phyloP scores from a whole-genome alignment of 2,329 filamentous ascomycete species.

The Aspergillus oerlinghausenensis region DNA sequence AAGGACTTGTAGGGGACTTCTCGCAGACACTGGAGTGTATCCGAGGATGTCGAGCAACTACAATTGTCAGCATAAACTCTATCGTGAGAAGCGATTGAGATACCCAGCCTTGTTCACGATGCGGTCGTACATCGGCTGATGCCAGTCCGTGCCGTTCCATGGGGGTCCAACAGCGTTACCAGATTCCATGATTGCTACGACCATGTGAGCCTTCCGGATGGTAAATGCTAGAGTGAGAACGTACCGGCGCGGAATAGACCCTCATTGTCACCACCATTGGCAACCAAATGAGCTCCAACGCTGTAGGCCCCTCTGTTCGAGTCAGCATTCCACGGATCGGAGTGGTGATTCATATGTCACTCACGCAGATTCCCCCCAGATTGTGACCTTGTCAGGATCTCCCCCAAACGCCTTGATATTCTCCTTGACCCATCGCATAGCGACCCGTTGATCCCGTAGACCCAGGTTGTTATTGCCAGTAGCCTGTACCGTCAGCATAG shows the following conservation, averaged over 20 bases:
- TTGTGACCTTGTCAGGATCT: slow-evolving; percentile 29
- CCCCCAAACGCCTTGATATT: slow-evolving; percentile 33
- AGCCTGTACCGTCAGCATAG: slow-evolving; percentile 10
- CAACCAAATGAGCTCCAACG: slow-evolving; percentile 27
- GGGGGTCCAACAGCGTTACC: slow-evolving; percentile 28
- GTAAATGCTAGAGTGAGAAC: not conserved
- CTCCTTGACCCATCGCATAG: slow-evolving; percentile 34
- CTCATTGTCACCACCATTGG: slow-evolving; percentile 26
- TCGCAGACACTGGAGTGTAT: slow-evolving; percentile 28
- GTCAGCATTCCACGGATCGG: not conserved
- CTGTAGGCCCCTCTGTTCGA: slow-evolving; percentile 26
- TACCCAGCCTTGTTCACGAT: slow-evolving; percentile 25
- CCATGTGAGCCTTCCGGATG: not conserved
- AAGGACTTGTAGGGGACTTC: slow-evolving; percentile 21
- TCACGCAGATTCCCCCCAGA: slow-evolving; percentile 35
- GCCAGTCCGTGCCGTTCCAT: slow-evolving; percentile 31
- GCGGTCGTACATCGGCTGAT: slow-evolving; percentile 30
- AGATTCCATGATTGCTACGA: slow-evolving; percentile 28
- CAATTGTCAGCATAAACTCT: not conserved
- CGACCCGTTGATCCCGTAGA: slow-evolving; percentile 31
- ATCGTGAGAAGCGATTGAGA: not conserved
- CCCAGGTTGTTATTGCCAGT: slow-evolving; percentile 27
- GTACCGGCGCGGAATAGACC: slow-evolving; percentile 28
- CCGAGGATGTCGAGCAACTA: slow-evolving; percentile 21
- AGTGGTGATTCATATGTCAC: not conserved